Evolutionary conservation across 768 basidiomycete species (phyloP).

Genomic region (Podaxis sp.): DNA sequence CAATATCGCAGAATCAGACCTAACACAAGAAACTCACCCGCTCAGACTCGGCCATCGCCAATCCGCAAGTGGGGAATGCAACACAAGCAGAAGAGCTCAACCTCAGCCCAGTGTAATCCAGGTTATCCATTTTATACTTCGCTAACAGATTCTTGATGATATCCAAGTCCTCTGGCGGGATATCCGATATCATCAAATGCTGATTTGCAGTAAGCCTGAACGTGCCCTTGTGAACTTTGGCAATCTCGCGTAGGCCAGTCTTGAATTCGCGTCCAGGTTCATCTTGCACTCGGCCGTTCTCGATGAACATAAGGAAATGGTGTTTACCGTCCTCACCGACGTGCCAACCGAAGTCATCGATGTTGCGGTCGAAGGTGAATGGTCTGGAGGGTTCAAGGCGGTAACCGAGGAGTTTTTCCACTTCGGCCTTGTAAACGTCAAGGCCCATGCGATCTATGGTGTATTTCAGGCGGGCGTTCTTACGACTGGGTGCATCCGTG

Average conservation of each 20-base stretch:
- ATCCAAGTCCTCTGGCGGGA: conserved; percentile 69
- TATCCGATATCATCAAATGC: conserved; percentile 86
- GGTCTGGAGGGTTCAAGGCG: conserved; percentile 69
- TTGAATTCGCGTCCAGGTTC: conserved; percentile 91
- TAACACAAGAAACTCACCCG: conserved; percentile 34
- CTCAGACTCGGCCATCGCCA: conserved; percentile 55
- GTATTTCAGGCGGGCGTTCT: conserved; percentile 93
- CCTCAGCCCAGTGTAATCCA: conserved; percentile 75
- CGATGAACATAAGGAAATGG: conserved; percentile 93
- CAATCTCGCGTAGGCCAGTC: conserved; percentile 89
- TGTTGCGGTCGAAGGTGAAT: conserved; percentile 82
- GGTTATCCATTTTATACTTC: conserved; percentile 88
- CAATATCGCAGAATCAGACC: background rate
- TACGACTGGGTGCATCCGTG: conserved; percentile 42
- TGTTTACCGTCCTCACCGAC: conserved; percentile 84
- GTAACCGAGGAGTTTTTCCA: conserved; percentile 87
- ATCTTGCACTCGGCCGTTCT: conserved; percentile 97
- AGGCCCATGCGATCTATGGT: conserved; percentile 96
- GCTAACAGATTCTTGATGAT: conserved; percentile 77
- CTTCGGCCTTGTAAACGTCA: conserved; percentile 81
- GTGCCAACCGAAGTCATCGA: conserved; percentile 95
- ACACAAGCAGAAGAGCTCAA: conserved; percentile 95
- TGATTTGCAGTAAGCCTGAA: conserved; percentile 97
- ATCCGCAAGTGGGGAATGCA: conserved; percentile 90
- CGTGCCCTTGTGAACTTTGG: conserved; percentile 89